These are phyloP conservation scores for Ustilago xerochloae DNA, from an alignment of 1,284 basidiomycete genomes.

Conservation along the genomic window DNA sequence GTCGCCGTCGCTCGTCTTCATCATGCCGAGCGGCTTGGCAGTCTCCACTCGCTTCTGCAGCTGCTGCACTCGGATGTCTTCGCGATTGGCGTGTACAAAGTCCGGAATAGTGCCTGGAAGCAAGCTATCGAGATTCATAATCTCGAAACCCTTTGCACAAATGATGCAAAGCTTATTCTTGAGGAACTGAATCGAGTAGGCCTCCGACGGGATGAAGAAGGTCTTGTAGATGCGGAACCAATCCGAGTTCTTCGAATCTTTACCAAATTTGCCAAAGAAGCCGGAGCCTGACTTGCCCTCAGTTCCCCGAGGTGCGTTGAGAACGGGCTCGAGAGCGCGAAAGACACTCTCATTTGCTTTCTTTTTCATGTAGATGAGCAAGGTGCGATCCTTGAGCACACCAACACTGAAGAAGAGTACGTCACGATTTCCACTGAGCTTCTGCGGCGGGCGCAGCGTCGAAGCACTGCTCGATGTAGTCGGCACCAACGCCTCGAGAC, in stretches of 20 bases:
- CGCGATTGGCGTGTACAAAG: conserved; percentile 73
- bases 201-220: conserved; percentile 90
- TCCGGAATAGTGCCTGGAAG: conserved; percentile 84
- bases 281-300: conserved; percentile 74
- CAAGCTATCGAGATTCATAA: conserved; percentile 84
- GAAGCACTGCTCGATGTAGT: conserved; percentile 74
- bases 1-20: conserved; percentile 80
- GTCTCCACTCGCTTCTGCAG: conserved; percentile 83
- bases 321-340: conserved; percentile 89
- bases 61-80: conserved; percentile 78
- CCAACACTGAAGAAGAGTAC: conserved; percentile 95
- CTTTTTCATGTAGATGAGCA: conserved; percentile 95
- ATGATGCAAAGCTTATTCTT: conserved; percentile 90
- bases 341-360: conserved; percentile 91
- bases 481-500: conserved; percentile 93
- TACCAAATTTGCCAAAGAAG: conserved; percentile 76
- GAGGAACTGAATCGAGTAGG: conserved; percentile 87
- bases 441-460: conserved; percentile 75
- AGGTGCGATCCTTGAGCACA: conserved; percentile 81
- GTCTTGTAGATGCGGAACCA: conserved; percentile 94
- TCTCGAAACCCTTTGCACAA: conserved; percentile 88
- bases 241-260: conserved; percentile 81
- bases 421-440: conserved; percentile 86
- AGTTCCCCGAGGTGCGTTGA: conserved; percentile 81
- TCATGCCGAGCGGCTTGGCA: conserved; percentile 87